Percentiles rank a stretch among this genome's conserved stretches.
Evolutionary conservation across 495 filamentous ascomycete genomes (phyloP).

Genomic region (Penicillium macrosclerotiorum): DNA sequence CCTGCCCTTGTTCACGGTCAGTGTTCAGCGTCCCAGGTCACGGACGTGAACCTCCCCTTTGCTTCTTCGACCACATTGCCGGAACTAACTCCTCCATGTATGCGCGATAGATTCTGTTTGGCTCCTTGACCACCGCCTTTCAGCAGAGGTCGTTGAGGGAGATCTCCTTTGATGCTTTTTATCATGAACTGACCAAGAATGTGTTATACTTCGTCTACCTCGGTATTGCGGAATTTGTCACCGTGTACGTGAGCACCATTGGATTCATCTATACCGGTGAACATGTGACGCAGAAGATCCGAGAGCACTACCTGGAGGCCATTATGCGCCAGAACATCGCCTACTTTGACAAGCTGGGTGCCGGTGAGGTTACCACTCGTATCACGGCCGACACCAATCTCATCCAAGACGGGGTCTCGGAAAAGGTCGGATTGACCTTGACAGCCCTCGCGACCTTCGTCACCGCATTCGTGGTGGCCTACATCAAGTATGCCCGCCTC

Average conservation of each 20-base stretch:
- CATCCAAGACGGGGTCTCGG: conserved; percentile 84
- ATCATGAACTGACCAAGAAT: conserved; percentile 55
- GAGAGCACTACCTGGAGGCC: conserved; percentile 77
- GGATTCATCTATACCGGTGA: conserved; percentile 95
- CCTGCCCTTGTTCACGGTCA: conserved; percentile 82
- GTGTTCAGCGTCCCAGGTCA: conserved; percentile 13
- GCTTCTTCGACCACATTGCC: no score
- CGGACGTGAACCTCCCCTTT: no score
- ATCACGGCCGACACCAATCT: conserved; percentile 90
- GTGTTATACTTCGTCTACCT: conserved; percentile 91
- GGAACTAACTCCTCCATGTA: neutral
- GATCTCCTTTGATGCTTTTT: conserved; percentile 54
- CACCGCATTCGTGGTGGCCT: conserved; percentile 85
- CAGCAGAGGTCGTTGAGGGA: conserved; percentile 55
- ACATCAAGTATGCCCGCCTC: conserved; percentile 80
- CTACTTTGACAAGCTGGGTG: conserved; percentile 88
- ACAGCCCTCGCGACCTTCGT: conserved; percentile 75
- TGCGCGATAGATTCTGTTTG: conserved; percentile 59
- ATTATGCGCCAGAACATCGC: conserved; percentile 89
- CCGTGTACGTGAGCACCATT: conserved; percentile 76
- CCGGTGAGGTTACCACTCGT: conserved; percentile 88
- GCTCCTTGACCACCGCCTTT: conserved; percentile 71
- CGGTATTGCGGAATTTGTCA: conserved; percentile 79
- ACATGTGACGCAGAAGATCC: conserved; percentile 79
- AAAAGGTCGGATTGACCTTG: conserved; percentile 77